These are phyloP conservation scores for Neoarthrinium moseri DNA, from an alignment of 2,329 filamentous ascomycete genomes.

Conservation along the genomic window DNA sequence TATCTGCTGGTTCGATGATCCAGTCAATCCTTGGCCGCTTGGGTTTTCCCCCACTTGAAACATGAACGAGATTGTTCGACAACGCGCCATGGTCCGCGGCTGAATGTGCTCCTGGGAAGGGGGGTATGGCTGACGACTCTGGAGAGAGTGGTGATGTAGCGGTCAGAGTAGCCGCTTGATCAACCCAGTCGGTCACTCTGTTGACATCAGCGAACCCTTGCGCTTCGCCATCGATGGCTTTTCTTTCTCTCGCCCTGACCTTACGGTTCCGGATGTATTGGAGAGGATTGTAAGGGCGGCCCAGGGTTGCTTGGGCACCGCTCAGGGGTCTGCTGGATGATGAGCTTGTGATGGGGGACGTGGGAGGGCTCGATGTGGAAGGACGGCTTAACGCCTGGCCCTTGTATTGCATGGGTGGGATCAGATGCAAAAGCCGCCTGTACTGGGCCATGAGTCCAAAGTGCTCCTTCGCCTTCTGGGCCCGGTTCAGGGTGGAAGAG, in stretches of 20 bases:
- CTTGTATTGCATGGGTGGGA: constrained; percentile 68
- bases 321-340: constrained; percentile 25
- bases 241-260: constrained; percentile 75
- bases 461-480: constrained; percentile 79
- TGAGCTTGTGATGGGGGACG: constrained; percentile 33
- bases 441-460: constrained; percentile 87
- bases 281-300: constrained; percentile 83
- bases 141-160: constrained; percentile 31
- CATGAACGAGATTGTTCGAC: constrained; percentile 39
- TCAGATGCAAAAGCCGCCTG: constrained; percentile 71
- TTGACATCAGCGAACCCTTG: constrained; percentile 76
- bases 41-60: constrained; percentile 53
- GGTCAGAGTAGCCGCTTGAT: constrained; percentile 58
- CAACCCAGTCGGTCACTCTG: constrained; percentile 74
- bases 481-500: constrained; percentile 74
- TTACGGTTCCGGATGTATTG: constrained; percentile 92
- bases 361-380: constrained; percentile 39
- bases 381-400: constrained; percentile 28
- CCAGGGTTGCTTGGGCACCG: constrained; percentile 41
- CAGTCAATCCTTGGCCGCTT: constrained; percentile 80
- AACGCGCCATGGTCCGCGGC: constrained; percentile 35
- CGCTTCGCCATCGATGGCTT: constrained; percentile 68
- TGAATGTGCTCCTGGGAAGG: constrained; percentile 46
- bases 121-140: constrained; percentile 39
- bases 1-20: constrained; percentile 78